These are phyloP conservation scores for Lachnellula subtilissima DNA, from an alignment of 2,329 filamentous ascomycete genomes.

Conservation along the genomic window DNA sequence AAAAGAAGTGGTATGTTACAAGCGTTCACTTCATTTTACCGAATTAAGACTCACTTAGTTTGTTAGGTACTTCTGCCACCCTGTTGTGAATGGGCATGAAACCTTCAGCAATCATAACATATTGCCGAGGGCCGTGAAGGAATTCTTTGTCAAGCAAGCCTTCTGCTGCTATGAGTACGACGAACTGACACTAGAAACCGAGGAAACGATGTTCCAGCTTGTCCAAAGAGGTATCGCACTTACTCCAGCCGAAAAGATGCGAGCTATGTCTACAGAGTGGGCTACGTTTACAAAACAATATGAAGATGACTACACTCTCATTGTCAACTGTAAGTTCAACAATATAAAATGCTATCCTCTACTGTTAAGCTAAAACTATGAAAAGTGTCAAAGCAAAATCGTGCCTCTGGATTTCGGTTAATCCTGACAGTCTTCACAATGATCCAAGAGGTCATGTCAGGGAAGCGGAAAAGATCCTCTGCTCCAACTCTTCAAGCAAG, in stretches of 20 bases:
- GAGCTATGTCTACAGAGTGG: conserved; percentile 41
- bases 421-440: conserved; percentile 34
- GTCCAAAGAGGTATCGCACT: conserved; percentile 43
- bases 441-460: conserved; percentile 28
- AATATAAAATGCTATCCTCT: background rate
- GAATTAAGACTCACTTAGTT: background rate
- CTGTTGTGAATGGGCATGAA: conserved; percentile 20
- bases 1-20: conserved; percentile 37
- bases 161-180: conserved; percentile 41
- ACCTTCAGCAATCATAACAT: conserved; percentile 28
- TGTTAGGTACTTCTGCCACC: conserved; percentile 29
- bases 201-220: conserved; percentile 44
- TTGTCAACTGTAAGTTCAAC: conserved; percentile 33
- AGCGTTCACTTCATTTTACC: background rate
- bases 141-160: conserved; percentile 35
- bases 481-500: conserved; percentile 28
- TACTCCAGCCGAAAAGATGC: conserved; percentile 42
- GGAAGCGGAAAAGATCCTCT: conserved; percentile 7
- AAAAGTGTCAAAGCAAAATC: conserved; percentile 31
- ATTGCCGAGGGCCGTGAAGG: conserved; percentile 33
- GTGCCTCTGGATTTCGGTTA: conserved; percentile 33
- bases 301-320: conserved; percentile 37
- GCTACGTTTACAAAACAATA: conserved; percentile 39
- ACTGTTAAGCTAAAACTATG: conserved; percentile 6
- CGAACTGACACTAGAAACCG: conserved; percentile 36